A percentile compares a stretch with the other conserved stretches of the same genome.
phyloP scores from a whole-genome alignment of 306 rosid genomes.

The Begonia peltatifolia region DNA sequence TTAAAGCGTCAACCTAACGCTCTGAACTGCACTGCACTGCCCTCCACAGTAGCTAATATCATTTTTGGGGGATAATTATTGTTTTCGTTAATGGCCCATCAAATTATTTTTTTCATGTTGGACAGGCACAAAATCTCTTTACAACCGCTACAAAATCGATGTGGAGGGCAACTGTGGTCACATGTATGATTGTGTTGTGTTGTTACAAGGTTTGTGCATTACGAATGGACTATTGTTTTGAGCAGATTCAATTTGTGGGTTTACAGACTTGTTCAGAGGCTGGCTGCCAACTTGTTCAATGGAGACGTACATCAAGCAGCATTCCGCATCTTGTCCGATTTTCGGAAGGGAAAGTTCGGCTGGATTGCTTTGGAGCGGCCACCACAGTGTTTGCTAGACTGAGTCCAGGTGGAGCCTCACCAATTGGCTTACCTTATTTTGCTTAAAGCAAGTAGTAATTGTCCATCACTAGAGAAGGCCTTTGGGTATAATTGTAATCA shows the following conservation, averaged over 20 bases:
- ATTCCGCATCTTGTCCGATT: slow-evolving; percentile 66
- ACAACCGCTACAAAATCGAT: slow-evolving; percentile 64
- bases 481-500: too few species aligned
- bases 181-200: slow-evolving; percentile 28
- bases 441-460: too few species aligned
- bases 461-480: too few species aligned
- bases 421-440: too few species aligned
- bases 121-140: slow-evolving; percentile 47
- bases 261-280: slow-evolving; percentile 64
- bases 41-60: neutral
- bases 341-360: slow-evolving; percentile 77
- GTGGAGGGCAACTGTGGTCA: slow-evolving; percentile 46
- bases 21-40: neutral
- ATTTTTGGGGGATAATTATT: neutral
- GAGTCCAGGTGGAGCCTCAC: too few species aligned
- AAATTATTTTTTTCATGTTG: slow-evolving; percentile 2
- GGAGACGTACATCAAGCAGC: slow-evolving; percentile 75
- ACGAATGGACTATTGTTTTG: neutral
- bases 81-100: neutral
- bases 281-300: slow-evolving; percentile 56
- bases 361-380: slow-evolving; percentile 93
- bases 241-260: slow-evolving; percentile 1
- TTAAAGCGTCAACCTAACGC: neutral
- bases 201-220: too few species aligned
- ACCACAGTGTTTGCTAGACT: slow-evolving; percentile 11